Evolutionary conservation across 805 yeast genomes (phyloP).

Genomic region (Kodamaea lidongshanica): DNA sequence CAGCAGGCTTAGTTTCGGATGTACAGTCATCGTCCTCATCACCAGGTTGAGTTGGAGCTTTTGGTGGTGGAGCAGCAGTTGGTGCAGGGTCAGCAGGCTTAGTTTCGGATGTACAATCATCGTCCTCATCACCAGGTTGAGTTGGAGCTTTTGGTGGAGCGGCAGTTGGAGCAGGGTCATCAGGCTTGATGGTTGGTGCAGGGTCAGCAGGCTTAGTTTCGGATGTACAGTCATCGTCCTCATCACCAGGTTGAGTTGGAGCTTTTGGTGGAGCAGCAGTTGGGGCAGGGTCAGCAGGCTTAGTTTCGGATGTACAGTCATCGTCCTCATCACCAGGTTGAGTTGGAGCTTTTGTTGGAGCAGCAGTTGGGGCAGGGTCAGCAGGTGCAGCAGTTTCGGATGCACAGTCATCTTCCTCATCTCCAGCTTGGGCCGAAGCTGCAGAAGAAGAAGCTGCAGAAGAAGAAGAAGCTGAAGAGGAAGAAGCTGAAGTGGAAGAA

Average conservation of each 20-base stretch:
- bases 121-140: constrained; percentile 1
- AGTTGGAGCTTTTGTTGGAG: constrained; percentile 2
- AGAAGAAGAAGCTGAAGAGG: constrained; percentile 1
- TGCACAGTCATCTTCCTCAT: constrained; percentile 4
- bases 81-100: no score
- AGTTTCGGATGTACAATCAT: no score
- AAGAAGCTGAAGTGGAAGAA: constrained; percentile 2
- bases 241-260: no score
- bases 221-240: constrained; percentile 6
- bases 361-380: not conserved
- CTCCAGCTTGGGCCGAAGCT: constrained; percentile 1
- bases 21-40: no score
- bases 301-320: constrained; percentile 1
- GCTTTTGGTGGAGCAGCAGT: constrained; percentile 1
- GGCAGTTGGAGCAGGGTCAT: constrained; percentile 5
- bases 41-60: constrained; percentile 2
- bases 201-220: no score
- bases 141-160: constrained; percentile 3
- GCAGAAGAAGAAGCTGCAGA: constrained; percentile 1
- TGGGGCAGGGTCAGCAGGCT: constrained; percentile 2
- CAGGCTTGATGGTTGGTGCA: no score
- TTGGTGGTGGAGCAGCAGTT: constrained; percentile 3
- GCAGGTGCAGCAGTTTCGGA: constrained; percentile 4
- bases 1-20: no score
- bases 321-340: constrained; percentile 3